Evolutionary conservation across 1,139 yeast species (phyloP).

Genomic region (Kazachstania sp.): DNA sequence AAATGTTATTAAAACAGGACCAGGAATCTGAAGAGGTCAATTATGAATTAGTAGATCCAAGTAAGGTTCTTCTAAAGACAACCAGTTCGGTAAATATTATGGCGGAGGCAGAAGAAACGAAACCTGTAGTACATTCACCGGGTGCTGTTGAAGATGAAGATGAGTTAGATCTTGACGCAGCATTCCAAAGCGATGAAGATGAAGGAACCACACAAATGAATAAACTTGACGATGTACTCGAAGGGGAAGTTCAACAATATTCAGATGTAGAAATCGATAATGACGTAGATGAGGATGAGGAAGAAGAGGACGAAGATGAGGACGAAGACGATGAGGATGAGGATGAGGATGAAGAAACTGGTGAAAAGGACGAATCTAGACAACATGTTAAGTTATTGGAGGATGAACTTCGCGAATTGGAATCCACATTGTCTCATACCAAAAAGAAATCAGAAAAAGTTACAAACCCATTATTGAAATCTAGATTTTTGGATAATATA

Average conservation of each 20-base stretch:
- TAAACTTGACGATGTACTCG: not conserved
- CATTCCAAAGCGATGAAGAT: slow-evolving; percentile 33
- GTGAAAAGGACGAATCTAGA: slow-evolving; percentile 32
- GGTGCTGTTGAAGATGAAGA: slow-evolving; percentile 33
- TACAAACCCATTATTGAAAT: slow-evolving; percentile 78
- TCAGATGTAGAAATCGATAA: slow-evolving; percentile 37
- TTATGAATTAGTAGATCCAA: slow-evolving; percentile 62
- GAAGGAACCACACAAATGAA: slow-evolving; percentile 13
- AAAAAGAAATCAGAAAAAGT: slow-evolving; percentile 67
- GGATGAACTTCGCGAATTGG: slow-evolving; percentile 81
- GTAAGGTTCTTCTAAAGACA: slow-evolving; percentile 15
- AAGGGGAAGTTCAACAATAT: slow-evolving; percentile 1
- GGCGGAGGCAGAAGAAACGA: not conserved
- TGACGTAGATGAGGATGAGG: slow-evolving; percentile 46
- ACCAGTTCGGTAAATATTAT: not conserved
- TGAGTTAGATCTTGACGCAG: slow-evolving; percentile 35
- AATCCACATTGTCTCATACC: slow-evolving; percentile 69
- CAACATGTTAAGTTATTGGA: slow-evolving; percentile 71
- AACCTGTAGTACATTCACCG: not conserved
- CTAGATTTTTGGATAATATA: slow-evolving; percentile 77
- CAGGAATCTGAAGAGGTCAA: slow-evolving; percentile 76
- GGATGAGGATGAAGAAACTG: slow-evolving; percentile 19
- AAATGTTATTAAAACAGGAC: slow-evolving; percentile 66
- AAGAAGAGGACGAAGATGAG: slow-evolving; percentile 48
- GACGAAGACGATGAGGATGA: slow-evolving; percentile 40